Percentiles rank a stretch among this genome's conserved stretches.
phyloP scores from a whole-genome alignment of 192 early-diverging fungal species.

The Haplosporangium gracile region DNA sequence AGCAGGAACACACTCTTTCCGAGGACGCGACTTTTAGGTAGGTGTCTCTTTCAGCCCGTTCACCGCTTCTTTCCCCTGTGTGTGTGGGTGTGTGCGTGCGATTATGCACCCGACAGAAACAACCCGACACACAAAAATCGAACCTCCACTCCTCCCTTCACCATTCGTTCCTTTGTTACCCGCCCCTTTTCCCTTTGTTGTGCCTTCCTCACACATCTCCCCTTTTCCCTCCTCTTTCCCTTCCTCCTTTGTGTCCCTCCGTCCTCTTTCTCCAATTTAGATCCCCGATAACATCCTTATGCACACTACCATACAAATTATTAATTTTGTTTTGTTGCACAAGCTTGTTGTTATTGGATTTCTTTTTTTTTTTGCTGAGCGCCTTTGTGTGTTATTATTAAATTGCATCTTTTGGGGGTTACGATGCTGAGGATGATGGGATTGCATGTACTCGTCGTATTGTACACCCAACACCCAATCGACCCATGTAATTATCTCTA shows the following conservation, averaged over 20 bases:
- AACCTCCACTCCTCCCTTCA: neutral
- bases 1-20: neutral
- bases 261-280: neutral
- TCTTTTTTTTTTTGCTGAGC: neutral
- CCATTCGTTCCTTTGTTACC: too few relatives aligned
- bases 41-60: neutral
- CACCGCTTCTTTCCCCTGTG: neutral
- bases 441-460: conserved; percentile 1
- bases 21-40: neutral
- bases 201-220: neutral
- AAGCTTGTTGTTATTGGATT: neutral
- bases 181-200: too few relatives aligned
- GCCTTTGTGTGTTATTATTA: conserved; percentile 5
- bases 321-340: conserved; percentile 4
- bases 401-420: neutral
- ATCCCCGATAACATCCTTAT: neutral
- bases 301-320: conserved; percentile 2
- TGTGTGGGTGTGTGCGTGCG: too few relatives aligned
- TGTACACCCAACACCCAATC: neutral
- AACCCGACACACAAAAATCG: neutral
- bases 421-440: neutral
- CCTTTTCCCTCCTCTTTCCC: conserved; percentile 1
- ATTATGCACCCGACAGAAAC: neutral
- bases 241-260: neutral
- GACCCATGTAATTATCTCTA: too few relatives aligned